phyloP scores from a whole-genome alignment of 768 basidiomycete species.

The Lyophyllum atratum region DNA sequence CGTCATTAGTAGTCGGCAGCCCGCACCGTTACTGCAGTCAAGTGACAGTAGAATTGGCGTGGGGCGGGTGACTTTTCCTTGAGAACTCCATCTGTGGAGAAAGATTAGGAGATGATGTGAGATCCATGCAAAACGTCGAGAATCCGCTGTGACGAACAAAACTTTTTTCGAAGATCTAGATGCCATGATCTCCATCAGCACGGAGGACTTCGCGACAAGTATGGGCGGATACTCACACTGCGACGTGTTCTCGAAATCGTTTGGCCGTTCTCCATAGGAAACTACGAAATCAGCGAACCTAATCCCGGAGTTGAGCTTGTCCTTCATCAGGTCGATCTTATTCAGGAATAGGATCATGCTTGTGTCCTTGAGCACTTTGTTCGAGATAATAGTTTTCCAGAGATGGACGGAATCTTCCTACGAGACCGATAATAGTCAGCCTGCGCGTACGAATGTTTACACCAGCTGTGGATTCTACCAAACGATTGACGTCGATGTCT shows the following conservation, averaged over 20 bases:
- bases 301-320: slow-evolving; percentile 67
- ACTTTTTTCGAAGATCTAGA: slow-evolving; percentile 45
- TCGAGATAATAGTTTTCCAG: slow-evolving; percentile 74
- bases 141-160: slow-evolving; percentile 33
- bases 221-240: slow-evolving; percentile 51
- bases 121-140: not conserved
- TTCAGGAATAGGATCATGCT: slow-evolving; percentile 82
- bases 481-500: slow-evolving; percentile 62
- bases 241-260: slow-evolving; percentile 68
- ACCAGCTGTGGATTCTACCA: slow-evolving; percentile 36
- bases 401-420: slow-evolving; percentile 79
- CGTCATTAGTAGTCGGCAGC: not conserved
- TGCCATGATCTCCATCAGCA: slow-evolving; percentile 6
- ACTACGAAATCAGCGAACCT: slow-evolving; percentile 68
- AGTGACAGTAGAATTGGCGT: slow-evolving; percentile 64
- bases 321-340: slow-evolving; percentile 74
- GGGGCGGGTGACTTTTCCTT: slow-evolving; percentile 42
- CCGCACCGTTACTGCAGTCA: slow-evolving; percentile 66
- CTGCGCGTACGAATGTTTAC: not conserved
- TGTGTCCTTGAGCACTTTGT: slow-evolving; percentile 68
- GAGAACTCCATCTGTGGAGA: slow-evolving; percentile 38
- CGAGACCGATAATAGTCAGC: not conserved
- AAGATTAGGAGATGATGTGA: not conserved
- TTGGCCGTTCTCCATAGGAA: slow-evolving; percentile 67
- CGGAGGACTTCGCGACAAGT: not conserved